Evolutionary conservation across 371 early-diverging fungal genomes (phyloP).

Genomic region (Zopfochytrium polystomum): DNA sequence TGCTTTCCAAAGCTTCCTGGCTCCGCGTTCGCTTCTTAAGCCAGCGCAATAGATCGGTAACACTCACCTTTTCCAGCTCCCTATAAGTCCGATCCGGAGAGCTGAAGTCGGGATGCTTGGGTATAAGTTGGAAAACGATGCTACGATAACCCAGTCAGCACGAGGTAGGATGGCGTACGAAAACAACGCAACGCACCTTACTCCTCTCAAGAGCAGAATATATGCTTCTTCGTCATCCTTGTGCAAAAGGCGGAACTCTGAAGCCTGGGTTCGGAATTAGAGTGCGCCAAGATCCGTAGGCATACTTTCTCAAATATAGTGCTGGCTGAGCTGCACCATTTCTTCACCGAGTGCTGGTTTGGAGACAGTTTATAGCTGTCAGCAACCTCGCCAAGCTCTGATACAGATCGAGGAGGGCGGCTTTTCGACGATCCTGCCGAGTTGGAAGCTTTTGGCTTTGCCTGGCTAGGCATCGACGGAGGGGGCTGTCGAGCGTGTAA

Average conservation of each 20-base stretch:
- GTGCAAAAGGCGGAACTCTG: conserved; percentile 8
- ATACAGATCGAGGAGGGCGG: neutral
- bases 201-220: conserved; percentile 28
- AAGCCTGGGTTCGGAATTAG: conserved; percentile 23
- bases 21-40: too few species aligned
- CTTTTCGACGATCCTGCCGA: neutral
- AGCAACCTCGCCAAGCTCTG: conserved; percentile 17
- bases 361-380: conserved; percentile 21
- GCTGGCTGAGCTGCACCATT: conserved; percentile 27
- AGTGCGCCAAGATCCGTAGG: neutral
- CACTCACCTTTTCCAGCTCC: conserved; percentile 17
- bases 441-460: neutral
- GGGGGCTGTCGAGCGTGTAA: too few species aligned
- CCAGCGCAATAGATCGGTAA: too few species aligned
- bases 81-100: conserved; percentile 18
- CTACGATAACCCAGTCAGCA: conserved; percentile 4
- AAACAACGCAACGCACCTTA: conserved; percentile 21
- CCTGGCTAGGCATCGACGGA: conserved; percentile 10
- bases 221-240: conserved; percentile 39
- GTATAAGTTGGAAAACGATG: conserved; percentile 37
- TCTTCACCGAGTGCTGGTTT: conserved; percentile 16
- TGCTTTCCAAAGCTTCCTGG: conserved; percentile 8
- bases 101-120: conserved; percentile 31
- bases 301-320: conserved; percentile 34
- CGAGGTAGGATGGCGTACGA: neutral